Evolutionary conservation across 176 grass and related monocot species (phyloP), one percentile per base, ranked within the genome.

Genomic region (Coix lacrymajobi): DNA sequence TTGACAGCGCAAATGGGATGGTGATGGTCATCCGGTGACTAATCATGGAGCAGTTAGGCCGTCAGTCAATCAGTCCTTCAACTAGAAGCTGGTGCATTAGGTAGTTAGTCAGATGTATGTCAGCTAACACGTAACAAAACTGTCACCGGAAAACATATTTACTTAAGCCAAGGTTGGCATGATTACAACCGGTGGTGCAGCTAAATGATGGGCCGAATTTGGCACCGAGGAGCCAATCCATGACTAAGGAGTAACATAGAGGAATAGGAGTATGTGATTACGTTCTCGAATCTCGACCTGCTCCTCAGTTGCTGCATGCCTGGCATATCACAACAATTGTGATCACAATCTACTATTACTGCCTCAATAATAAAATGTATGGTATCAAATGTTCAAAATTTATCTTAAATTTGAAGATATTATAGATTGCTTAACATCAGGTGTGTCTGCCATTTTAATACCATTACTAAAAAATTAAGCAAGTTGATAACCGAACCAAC

Each of bases 1-100:
- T 66, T 68, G 76, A 80, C 75, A 84, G 71, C 82, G 26, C 71
- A 68, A 63, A 89, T 34, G 14, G 39, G 38, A 68, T 73, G 67
- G 26, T 24, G n/a, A n/a, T n/a, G 45, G 45, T 79, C 30, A 31
- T 66, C n/a, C 8, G 68, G 48, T 39, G 29, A 39, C 46, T 24
- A 20, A 77, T 54, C 49, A 67, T 49, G 62, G 69, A 39, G 70
- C 31, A 79, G 43, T 34, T 25, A 20, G 66, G 28, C 5, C 33
- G 5, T 72, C 31, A 29, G 29, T 71, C 54, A 44, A 44, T 77
- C 52, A 7, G 30, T 54, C 65, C 31, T 39, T 38, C 40, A 49
- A 64, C 28, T 83, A 58, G 75, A 79, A 43, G 16, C 37, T 31
- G 75, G 17, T 73, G 81, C 28, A n/a, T 24, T 26, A 37, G 15